A percentile compares a stretch with the other conserved stretches of the same genome.
phyloP scores from a whole-genome alignment of 169 alveolate genomes.

The Plasmodium fragile region DNA sequence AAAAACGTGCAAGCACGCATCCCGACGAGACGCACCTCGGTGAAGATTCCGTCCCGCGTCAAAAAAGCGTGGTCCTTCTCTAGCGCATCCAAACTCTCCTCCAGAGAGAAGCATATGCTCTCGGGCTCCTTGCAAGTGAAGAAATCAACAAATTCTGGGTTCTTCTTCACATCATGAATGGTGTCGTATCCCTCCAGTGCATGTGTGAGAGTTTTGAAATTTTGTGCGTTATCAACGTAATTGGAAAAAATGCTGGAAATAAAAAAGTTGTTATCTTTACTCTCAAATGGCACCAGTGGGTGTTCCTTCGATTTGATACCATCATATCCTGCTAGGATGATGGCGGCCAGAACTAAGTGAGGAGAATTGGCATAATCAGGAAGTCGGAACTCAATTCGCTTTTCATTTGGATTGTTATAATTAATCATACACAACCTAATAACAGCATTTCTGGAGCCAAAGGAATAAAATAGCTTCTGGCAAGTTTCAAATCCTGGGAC shows the following conservation, averaged over 20 bases:
- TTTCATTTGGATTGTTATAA: constrained; percentile 63
- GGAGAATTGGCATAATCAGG: constrained; percentile 88
- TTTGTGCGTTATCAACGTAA: constrained; percentile 12
- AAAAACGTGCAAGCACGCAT: neutral
- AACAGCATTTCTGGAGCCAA: constrained; percentile 89
- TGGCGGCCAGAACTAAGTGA: constrained; percentile 85
- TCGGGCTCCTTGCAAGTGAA: constrained; percentile 64
- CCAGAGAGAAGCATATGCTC: constrained; percentile 32
- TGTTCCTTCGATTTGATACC: constrained; percentile 80
- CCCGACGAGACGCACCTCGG: constrained; percentile 13
- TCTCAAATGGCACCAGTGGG: constrained; percentile 64
- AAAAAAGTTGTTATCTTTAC: constrained; percentile 27
- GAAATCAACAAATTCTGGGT: constrained; percentile 14
- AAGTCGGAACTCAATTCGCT: constrained; percentile 86
- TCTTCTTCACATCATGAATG: constrained; percentile 15
- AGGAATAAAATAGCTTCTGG: constrained; percentile 79
- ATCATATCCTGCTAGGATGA: constrained; percentile 89
- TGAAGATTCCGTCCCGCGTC: constrained; percentile 28
- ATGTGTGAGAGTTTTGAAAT: constrained; percentile 28
- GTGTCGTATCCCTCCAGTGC: constrained; percentile 27
- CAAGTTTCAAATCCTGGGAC: constrained; percentile 89
- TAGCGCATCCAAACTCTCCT: constrained; percentile 66
- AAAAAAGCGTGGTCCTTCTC: constrained; percentile 65
- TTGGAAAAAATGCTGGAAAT: constrained; percentile 41
- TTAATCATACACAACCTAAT: constrained; percentile 84